A percentile compares a stretch with the other conserved stretches of the same genome.
These are phyloP conservation scores for Glycine soja DNA, from an alignment of 306 rosid species.

Conservation along the genomic window DNA sequence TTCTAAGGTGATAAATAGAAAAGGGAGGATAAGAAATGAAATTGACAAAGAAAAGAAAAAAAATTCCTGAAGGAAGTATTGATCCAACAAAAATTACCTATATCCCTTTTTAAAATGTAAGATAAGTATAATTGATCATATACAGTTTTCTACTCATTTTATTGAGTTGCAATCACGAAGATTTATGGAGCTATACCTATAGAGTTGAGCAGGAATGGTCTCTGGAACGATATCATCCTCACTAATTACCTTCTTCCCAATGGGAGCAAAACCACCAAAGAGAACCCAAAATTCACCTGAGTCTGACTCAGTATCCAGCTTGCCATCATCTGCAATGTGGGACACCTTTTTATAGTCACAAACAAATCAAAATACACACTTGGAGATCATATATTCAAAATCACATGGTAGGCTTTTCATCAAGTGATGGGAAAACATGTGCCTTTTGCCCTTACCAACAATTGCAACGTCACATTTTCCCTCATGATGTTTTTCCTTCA, in stretches of 20 bases:
- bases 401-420: conserved; percentile 24
- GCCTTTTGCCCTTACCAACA: conserved; percentile 78
- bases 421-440: conserved; percentile 36
- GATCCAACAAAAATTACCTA: conserved; percentile 8
- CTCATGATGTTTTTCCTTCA: conserved; percentile 91
- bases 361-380: conserved; percentile 41
- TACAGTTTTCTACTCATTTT: conserved; percentile 16
- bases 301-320: conserved; percentile 97
- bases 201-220: conserved; percentile 83
- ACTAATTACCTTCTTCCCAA: conserved; percentile 81
- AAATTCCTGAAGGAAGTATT: background rate
- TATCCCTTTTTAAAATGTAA: background rate
- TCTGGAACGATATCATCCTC: conserved; percentile 95
- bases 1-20: conserved; percentile 6
- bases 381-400: conserved; percentile 36
- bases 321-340: conserved; percentile 85
- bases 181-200: conserved; percentile 58
- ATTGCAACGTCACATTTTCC: conserved; percentile 92
- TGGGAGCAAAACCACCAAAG: conserved; percentile 99
- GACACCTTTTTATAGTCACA: conserved; percentile 40
- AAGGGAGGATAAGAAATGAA: conserved; percentile 34
- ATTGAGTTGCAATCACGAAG: conserved; percentile 9
- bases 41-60: background rate
- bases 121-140: background rate
- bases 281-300: conserved; percentile 99